A percentile compares a stretch with the other conserved stretches of the same genome.
Evolutionary conservation across 2,329 filamentous ascomycete genomes (phyloP).

Genomic region (Dactylellina cionopaga): DNA sequence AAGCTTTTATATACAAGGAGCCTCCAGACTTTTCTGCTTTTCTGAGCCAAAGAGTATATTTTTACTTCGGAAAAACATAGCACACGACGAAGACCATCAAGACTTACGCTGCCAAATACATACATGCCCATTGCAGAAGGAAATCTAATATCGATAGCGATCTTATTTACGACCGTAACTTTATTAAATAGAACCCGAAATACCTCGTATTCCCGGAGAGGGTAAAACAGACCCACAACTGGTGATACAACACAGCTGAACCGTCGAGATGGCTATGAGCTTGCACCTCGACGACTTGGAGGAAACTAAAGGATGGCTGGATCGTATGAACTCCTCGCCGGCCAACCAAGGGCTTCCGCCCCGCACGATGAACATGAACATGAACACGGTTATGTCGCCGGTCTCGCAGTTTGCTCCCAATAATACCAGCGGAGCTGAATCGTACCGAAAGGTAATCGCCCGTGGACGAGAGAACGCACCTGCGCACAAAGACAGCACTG

Average conservation of each 20-base stretch:
- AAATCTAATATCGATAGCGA: no score
- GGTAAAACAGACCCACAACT: background rate
- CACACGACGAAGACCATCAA: no score
- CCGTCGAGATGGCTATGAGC: conserved; percentile 46
- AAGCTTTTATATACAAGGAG: conserved; percentile 20
- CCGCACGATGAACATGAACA: conserved; percentile 12
- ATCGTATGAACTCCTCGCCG: conserved; percentile 23
- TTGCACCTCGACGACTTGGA: conserved; percentile 48
- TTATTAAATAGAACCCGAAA: no score
- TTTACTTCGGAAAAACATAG: no score
- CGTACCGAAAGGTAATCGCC: conserved; percentile 29
- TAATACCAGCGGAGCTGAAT: conserved; percentile 2
- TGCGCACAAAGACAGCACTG: conserved; percentile 36
- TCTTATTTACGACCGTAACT: no score
- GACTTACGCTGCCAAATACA: no score
- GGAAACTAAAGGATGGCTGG: conserved; percentile 37
- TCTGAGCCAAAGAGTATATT: no score
- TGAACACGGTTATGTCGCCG: background rate
- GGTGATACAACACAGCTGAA: conserved; percentile 9
- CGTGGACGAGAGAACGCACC: conserved; percentile 32
- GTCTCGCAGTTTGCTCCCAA: background rate
- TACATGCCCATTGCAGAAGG: no score
- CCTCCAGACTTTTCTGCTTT: background rate
- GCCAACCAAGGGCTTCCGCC: conserved; percentile 4
- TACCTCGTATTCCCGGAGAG: no score